Evolutionary conservation across 306 rosid species (phyloP), one percentile per base, ranked within the genome.

Genomic region (Trifolium pratense): DNA sequence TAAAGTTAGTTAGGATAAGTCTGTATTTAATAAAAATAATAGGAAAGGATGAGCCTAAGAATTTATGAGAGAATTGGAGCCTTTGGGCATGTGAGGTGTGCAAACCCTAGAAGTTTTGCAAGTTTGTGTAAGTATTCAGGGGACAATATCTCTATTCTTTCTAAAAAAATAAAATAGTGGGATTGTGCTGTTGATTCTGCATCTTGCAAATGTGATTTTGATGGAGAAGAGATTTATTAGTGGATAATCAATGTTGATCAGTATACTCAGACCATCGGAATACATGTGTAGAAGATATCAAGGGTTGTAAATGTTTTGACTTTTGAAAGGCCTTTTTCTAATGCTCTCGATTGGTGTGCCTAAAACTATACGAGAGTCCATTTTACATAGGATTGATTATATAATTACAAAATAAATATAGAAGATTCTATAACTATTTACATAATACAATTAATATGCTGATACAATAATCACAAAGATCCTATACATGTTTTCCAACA

Each of bases 201-300:
- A 61, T 34, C 23, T 61, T 61, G 25, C 34, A 61, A 61, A 61
- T 61, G 67, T 61, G 67, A 37, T 61, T 61, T 61, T 61, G 46
- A 34, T 61, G 9, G 36, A 11, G 36, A 21, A 7, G 62, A 56
- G 17, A 56, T 26, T 56, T 56, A 17, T 16, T 4, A 26, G 43
- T 61, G n/a, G n/a, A n/a, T n/a, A n/a, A n/a, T n/a, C n/a, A 34
- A 62, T 62, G 68, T 34, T 37, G 67, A 34, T 16, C 34, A 56
- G 32, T 12, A 23, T 56, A 56, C 62, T 56, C 62, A 56, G n/a
- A 56, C 16, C 15, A 23, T 53, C 21, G 16, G 34, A 52, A 18
- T 52, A 49, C 20, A 56, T 56, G 62, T 62, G 45, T 18, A 62
- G n/a, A 62, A 62, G 45, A 32, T 36, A 62, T 62, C 48, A 62